Conservation (phyloP, 768 basidiomycete genomes). For the Mycena alexandri region DNA sequence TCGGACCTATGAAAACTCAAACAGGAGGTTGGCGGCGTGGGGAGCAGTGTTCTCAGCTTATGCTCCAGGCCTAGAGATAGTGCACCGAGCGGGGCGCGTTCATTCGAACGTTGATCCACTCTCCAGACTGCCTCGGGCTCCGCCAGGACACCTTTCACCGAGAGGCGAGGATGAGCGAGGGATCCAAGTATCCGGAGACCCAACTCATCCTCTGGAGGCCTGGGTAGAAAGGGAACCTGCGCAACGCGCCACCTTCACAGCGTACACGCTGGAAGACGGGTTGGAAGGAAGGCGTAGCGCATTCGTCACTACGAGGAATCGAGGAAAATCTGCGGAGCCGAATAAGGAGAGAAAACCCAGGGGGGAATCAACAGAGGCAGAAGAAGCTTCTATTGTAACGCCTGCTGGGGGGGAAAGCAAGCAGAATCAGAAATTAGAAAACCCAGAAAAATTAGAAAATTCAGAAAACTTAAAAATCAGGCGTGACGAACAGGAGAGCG, state of each 20-base stretch:
- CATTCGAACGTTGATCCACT: slow-evolving; percentile 22
- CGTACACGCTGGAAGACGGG: background rate
- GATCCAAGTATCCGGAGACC: background rate
- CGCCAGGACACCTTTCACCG: background rate
- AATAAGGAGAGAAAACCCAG: background rate
- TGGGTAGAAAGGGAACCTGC: background rate
- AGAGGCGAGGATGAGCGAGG: background rate
- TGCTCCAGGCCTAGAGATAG: slow-evolving; percentile 4
- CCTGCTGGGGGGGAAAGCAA: background rate
- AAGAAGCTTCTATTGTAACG: too few relatives aligned
- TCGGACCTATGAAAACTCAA: slow-evolving; percentile 17
- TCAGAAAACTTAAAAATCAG: too few relatives aligned
- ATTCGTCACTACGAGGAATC: background rate
- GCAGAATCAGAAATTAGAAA: background rate
- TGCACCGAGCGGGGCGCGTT: slow-evolving; percentile 14
- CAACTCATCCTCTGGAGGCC: background rate
- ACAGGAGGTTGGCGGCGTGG: slow-evolving; percentile 39
- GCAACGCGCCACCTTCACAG: background rate
- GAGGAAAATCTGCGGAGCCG: background rate
- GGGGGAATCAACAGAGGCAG: too few relatives aligned
- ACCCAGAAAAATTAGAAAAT: too few relatives aligned
- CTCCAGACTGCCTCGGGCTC: background rate
- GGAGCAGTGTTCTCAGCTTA: slow-evolving; percentile 40
- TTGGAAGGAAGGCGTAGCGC: background rate
- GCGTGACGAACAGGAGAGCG: background rate